Percentiles rank a stretch among this genome's conserved stretches.
phyloP scores from a whole-genome alignment of 169 alveolate species.

The Plasmodium gaboni region DNA sequence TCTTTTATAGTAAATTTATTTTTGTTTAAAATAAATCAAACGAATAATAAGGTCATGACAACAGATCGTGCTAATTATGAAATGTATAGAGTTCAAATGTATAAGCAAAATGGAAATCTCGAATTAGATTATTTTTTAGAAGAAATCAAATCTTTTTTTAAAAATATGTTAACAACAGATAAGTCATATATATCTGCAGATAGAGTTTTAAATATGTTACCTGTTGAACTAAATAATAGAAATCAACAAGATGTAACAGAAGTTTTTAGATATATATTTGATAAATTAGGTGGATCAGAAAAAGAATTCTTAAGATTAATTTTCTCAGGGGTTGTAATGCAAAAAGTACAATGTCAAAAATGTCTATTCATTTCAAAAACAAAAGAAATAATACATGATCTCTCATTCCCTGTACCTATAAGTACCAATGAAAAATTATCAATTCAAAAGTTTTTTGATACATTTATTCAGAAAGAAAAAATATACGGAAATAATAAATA shows the following conservation, averaged over 20 bases:
- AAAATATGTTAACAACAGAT: constrained; percentile 77
- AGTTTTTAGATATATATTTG: constrained; percentile 79
- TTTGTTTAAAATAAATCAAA: constrained; percentile 16
- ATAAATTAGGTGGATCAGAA: constrained; percentile 80
- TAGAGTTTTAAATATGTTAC: constrained; percentile 76
- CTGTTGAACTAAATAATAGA: constrained; percentile 75
- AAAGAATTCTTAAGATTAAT: constrained; percentile 80
- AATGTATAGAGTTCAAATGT: not conserved
- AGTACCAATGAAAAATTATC: constrained; percentile 46
- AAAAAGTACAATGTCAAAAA: constrained; percentile 82
- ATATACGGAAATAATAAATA: constrained; percentile 85
- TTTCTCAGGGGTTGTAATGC: constrained; percentile 85
- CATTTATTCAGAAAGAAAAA: constrained; percentile 81
- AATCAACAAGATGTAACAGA: constrained; percentile 89
- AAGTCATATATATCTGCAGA: constrained; percentile 77
- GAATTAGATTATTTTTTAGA: constrained; percentile 17
- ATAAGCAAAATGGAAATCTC: not conserved
- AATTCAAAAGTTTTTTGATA: constrained; percentile 84
- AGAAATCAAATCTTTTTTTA: constrained; percentile 71
- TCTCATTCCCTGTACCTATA: constrained; percentile 80
- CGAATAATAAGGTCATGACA: not conserved
- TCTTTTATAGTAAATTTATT: constrained; percentile 78
- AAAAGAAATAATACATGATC: constrained; percentile 83
- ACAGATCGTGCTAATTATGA: not conserved
- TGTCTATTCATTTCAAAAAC: constrained; percentile 80